Conservation (phyloP, 2,329 filamentous ascomycete species). For the Scortechinia acanthostroma region DNA sequence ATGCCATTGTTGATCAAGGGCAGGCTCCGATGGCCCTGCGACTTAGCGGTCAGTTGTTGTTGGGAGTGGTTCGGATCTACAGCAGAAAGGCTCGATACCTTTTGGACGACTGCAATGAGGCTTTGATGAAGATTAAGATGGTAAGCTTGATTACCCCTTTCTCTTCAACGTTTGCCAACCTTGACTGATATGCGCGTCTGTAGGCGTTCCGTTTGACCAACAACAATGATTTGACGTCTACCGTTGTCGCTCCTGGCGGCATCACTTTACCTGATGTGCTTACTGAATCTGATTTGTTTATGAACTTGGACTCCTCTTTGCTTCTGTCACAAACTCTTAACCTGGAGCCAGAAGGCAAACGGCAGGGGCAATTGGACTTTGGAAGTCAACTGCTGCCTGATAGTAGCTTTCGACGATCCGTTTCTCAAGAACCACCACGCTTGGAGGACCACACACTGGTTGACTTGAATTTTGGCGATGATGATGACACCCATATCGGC, state of each 20-base stretch:
- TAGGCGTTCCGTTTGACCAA: slow-evolving; percentile 44
- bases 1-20: slow-evolving; percentile 85
- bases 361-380: not conserved
- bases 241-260: slow-evolving; percentile 2
- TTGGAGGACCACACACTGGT: slow-evolving; percentile 71
- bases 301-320: slow-evolving; percentile 1
- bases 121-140: slow-evolving; percentile 97
- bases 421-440: slow-evolving; percentile 33
- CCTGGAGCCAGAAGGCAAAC: not conserved
- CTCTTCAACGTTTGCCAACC: slow-evolving; percentile 1
- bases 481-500: slow-evolving; percentile 39
- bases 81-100: slow-evolving; percentile 94
- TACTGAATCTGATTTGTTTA: slow-evolving; percentile 1
- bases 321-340: not conserved
- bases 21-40: slow-evolving; percentile 93
- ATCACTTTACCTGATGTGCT: slow-evolving; percentile 2
- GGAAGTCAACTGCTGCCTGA: not conserved
- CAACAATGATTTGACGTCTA: slow-evolving; percentile 1
- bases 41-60: slow-evolving; percentile 83
- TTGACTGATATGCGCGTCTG: slow-evolving; percentile 3
- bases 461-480: slow-evolving; percentile 45
- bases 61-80: slow-evolving; percentile 96
- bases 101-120: slow-evolving; percentile 94
- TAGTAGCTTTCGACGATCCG: not conserved
- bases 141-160: slow-evolving; percentile 35